Percentiles rank a stretch among this genome's conserved stretches.
These are phyloP conservation scores for Solanum medicagineum DNA, from an alignment of 257 asterid species.

Conservation along the genomic window DNA sequence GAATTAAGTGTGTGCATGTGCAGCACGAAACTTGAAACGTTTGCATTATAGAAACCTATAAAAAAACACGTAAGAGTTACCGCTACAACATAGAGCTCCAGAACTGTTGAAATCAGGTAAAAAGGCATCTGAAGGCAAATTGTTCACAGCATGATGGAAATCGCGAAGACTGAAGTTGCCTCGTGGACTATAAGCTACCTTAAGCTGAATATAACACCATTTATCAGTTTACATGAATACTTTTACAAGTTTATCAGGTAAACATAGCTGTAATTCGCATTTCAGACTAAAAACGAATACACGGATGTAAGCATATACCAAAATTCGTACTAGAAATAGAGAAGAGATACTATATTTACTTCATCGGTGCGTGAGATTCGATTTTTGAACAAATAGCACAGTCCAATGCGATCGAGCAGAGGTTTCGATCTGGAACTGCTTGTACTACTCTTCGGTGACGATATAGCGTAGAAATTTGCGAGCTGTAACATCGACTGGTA, in stretches of 20 bases:
- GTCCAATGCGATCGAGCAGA: constrained; percentile 69
- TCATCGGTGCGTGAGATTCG: constrained; percentile 46
- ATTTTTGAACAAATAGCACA: constrained; percentile 48
- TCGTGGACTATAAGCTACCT: constrained; percentile 75
- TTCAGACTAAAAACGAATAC: background rate
- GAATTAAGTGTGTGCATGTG: background rate
- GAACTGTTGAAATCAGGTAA: constrained; percentile 31
- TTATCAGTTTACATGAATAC: background rate
- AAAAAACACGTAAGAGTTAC: constrained; percentile 7
- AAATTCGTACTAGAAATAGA: background rate
- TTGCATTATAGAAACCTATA: background rate
- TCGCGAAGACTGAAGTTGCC: constrained; percentile 78
- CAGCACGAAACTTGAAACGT: background rate
- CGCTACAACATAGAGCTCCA: constrained; percentile 27
- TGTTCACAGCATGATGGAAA: constrained; percentile 78
- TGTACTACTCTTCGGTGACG: constrained; percentile 12
- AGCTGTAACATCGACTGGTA: constrained; percentile 73
- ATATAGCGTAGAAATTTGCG: constrained; percentile 65
- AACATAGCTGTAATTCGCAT: background rate
- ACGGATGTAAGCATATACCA: background rate
- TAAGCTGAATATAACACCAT: constrained; percentile 43
- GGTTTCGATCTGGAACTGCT: constrained; percentile 27
- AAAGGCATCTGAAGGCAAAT: constrained; percentile 64
- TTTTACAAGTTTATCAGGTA: background rate
- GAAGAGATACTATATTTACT: constrained; percentile 18